Evolutionary conservation across 257 asterid genomes (phyloP), one percentile per base, ranked within the genome.

Genomic region (Solanum stenotomum): DNA sequence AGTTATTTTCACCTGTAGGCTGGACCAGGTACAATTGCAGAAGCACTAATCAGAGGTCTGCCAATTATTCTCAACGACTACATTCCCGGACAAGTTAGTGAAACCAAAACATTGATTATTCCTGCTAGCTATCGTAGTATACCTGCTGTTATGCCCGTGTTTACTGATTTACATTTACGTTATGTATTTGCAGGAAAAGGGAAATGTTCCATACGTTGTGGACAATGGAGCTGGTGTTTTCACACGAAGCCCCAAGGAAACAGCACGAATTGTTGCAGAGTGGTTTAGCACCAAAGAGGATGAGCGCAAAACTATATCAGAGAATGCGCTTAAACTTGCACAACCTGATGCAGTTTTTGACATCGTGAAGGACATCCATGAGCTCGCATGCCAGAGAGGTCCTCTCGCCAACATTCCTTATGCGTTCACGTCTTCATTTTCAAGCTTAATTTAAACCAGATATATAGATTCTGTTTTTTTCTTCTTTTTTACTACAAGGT

Each of bases 1-100:
- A 35, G 67, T 82, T 46, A 59, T 77, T 49, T 18, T 79, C 71
- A 78, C 37, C 79, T 52, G 31, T 86, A 96, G 99, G 99, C 99
- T 13, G 99, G 99, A 88, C 98, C 99, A 1, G 99, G 99, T 65
- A 97, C 99, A 87, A 96, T 97, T 74, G 94, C 99, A 3, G 99
- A 97, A 93, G 98, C 99, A 38, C 90, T 97, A 92, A 97, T 97
- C 90, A 91, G 98, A 88, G 99, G 99, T 5, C 99, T 96, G 71
- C 98, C 99, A 1, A 96, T 96, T 71, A 93, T 96, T 77, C 98
- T 96, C 34, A 96, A 96, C 8, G 98, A 96, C 86, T 96, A 94
- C 92, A 96, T 96, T 91, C 99, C 99, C 9, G 99, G 99, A 88
- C 99, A 96, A 88, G 99, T 95, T 90, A 90, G 96, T 89, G 76